These are phyloP conservation scores for Aspergillus clavatus DNA, from an alignment of 2,329 filamentous ascomycete genomes.

Conservation along the genomic window DNA sequence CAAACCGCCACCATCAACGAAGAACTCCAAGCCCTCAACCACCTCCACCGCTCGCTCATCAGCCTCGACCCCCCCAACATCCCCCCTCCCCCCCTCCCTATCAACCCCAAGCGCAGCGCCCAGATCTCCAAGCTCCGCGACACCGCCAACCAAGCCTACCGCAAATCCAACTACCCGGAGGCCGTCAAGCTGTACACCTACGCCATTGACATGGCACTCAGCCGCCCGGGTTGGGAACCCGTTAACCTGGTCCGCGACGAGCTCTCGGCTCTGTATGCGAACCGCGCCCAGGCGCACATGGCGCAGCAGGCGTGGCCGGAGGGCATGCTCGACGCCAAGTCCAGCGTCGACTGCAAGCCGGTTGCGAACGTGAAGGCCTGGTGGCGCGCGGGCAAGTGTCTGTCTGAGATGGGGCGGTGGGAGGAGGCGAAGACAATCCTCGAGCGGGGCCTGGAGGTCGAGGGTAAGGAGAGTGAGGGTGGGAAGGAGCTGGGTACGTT, in stretches of 20 bases:
- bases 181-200: slow-evolving; percentile 77
- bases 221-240: slow-evolving; percentile 83
- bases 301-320: slow-evolving; percentile 75
- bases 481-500: slow-evolving; percentile 52
- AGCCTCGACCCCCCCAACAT: slow-evolving; percentile 59
- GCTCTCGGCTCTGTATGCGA: slow-evolving; percentile 70
- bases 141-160: slow-evolving; percentile 74
- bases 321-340: slow-evolving; percentile 80
- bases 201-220: slow-evolving; percentile 84
- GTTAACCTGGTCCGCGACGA: slow-evolving; percentile 79
- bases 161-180: slow-evolving; percentile 68
- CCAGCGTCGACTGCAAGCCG: slow-evolving; percentile 80
- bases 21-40: slow-evolving; percentile 71
- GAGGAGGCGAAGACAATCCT: slow-evolving; percentile 81
- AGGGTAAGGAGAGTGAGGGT: slow-evolving; percentile 55
- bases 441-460: slow-evolving; percentile 71
- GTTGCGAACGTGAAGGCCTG: slow-evolving; percentile 89
- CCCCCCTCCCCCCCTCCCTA: slow-evolving; percentile 80
- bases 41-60: slow-evolving; percentile 68
- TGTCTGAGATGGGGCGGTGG: slow-evolving; percentile 84
- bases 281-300: slow-evolving; percentile 89
- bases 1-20: slow-evolving; percentile 51
- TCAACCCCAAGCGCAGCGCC: slow-evolving; percentile 86
- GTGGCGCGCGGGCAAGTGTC: slow-evolving; percentile 80
- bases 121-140: slow-evolving; percentile 90